Base-by-base conservation (phyloP, 768 basidiomycete genomes). In the Collybia sordida region DNA sequence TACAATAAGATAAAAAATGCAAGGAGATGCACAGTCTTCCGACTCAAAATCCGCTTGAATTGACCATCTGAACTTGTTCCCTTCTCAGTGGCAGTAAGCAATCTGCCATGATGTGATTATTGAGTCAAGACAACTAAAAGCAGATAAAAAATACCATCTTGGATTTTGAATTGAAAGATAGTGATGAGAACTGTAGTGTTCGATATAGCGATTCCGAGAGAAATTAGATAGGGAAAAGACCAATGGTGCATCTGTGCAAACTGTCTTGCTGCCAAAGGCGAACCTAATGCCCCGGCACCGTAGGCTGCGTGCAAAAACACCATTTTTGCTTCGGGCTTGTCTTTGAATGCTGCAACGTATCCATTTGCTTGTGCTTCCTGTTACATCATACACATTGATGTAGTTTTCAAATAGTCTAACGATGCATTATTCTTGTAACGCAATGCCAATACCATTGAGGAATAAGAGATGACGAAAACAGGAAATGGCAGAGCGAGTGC, bases 231-330 rank as follows among this genome's bases (percentile, higher is more conserved):
- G 62, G 92, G 86, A 62, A 88, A 85, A 0, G 84, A 87, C 92
- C 91, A 93, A 25, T 70, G 75, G 0, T 55, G 63, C 19, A 80
- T 58, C 49, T 81, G 79, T 0, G 88, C 74, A 56, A 95, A 93
- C 50, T 91, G 88, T 0, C 93, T 95, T 0, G 92, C 78, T 0
- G 86, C 81, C 11, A 95, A 75, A 1, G 93, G 93, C 0, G 90
- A 65, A 8, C 71, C 71, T 8, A 88, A 69, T 1, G 87, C 87
- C 1, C 88, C 88, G 0, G 76, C 67, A 74, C 85, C 86, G 57
- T 87, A 89, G 3, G 77, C 72, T 6, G 83, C 83, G 55, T 86
- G 83, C 15, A 88, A 59, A 14, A 90, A 40, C 4, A 86, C 81
- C 83, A 91, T 87, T 62, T 88, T 89, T 0, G 67, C 61, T 49